phyloP scores from a whole-genome alignment of 805 yeast species.

The Starmerella scarabaei region DNA sequence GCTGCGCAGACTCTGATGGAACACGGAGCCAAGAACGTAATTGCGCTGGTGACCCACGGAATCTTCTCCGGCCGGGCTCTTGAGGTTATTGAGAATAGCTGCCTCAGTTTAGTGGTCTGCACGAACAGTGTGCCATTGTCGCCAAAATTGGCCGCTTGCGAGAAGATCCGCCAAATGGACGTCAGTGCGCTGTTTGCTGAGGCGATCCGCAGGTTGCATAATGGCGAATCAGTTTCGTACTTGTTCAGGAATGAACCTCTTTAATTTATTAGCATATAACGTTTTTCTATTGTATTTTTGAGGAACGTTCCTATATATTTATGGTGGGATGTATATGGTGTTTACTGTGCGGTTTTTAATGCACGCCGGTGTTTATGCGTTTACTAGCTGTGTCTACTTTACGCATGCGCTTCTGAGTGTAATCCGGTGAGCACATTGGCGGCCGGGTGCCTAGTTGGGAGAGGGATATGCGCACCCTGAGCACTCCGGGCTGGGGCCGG shows the following conservation, averaged over 20 bases:
- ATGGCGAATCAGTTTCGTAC: constrained; percentile 90
- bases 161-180: constrained; percentile 69
- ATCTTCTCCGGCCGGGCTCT: constrained; percentile 78
- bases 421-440: no score
- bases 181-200: constrained; percentile 82
- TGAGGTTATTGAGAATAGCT: constrained; percentile 53
- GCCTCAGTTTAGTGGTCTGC: constrained; percentile 64
- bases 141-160: constrained; percentile 43
- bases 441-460: no score
- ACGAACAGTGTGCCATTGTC: constrained; percentile 86
- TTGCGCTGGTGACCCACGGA: constrained; percentile 94
- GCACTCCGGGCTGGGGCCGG: no score
- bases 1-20: constrained; percentile 79
- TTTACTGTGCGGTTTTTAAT: neutral
- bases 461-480: no score
- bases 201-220: constrained; percentile 84
- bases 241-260: constrained; percentile 58
- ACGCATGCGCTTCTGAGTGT: no score
- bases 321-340: neutral
- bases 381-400: no score
- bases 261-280: neutral
- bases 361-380: no score
- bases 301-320: no score
- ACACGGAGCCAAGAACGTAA: constrained; percentile 70
- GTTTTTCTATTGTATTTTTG: neutral